Percentiles rank a stretch among this genome's conserved stretches.
These are phyloP conservation scores for Sporothrix brunneoviolacea DNA, from an alignment of 2,329 filamentous ascomycete species.

Conservation along the genomic window DNA sequence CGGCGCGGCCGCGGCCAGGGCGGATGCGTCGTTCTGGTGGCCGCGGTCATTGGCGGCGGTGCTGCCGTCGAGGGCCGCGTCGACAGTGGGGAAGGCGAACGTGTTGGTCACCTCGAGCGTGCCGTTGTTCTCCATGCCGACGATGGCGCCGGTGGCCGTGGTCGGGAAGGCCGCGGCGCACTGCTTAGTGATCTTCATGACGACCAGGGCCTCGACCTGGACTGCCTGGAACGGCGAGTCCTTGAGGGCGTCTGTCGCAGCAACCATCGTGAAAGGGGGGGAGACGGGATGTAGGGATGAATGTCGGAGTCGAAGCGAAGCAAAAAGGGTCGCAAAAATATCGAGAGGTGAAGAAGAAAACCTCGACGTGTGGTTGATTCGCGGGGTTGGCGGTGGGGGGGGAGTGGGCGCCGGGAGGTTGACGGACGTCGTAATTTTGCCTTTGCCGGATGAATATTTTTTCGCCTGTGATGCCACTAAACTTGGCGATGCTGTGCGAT, in stretches of 20 bases:
- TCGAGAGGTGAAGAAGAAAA: background rate
- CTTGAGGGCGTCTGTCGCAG: slow-evolving; percentile 47
- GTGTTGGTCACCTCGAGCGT: slow-evolving; percentile 87
- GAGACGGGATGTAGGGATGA: background rate
- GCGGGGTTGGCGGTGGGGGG: slow-evolving; percentile 3
- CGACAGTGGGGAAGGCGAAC: slow-evolving; percentile 86
- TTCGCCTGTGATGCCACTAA: slow-evolving; percentile 2
- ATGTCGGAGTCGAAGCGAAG: background rate
- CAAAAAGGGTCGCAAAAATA: background rate
- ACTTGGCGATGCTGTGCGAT: slow-evolving; percentile 10
- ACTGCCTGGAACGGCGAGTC: slow-evolving; percentile 75
- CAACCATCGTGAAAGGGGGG: slow-evolving; percentile 12
- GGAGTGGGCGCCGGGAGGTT: background rate
- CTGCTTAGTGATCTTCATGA: slow-evolving; percentile 98
- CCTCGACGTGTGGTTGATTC: background rate
- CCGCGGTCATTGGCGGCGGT: slow-evolving; percentile 15
- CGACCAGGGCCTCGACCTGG: slow-evolving; percentile 90
- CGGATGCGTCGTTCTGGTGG: slow-evolving; percentile 69
- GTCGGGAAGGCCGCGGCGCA: slow-evolving; percentile 83
- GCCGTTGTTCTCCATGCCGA: slow-evolving; percentile 83
- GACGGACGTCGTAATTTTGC: slow-evolving; percentile 7
- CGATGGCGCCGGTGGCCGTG: slow-evolving; percentile 79
- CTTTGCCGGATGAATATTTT: slow-evolving; percentile 15
- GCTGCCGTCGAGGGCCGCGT: slow-evolving; percentile 54
- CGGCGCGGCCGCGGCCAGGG: slow-evolving; percentile 78